Base-by-base conservation (phyloP, 345 rosid species). In the Citrus mangshanensis region DNA sequence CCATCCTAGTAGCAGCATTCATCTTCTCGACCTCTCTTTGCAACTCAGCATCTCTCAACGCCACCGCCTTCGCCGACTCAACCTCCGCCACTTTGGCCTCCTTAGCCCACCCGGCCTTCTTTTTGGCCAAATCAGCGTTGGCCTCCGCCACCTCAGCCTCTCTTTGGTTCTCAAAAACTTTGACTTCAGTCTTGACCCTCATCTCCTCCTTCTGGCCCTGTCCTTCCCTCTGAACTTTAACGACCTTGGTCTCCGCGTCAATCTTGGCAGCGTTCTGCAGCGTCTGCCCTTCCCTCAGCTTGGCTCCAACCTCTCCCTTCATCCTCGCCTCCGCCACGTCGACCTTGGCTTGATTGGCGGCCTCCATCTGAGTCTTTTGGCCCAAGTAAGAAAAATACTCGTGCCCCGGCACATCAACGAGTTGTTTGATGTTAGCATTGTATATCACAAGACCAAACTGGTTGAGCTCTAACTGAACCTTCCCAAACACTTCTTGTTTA, bases 331-430 rank as follows among this genome's bases (percentile, higher is more conserved):
- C 97, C 0, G 95, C 75, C 0, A 90, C 98, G 51, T 93, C 98
- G 19, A 94, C 77, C 76, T 51, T 91, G 0, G 96, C 95, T 42
- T 93, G 96, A 77, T 93, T 91, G 3, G 93, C 95, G 1, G 97
- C 97, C 78, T 94, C 97, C 95, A 86, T 90, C 79, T 91, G 98
- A 0, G 97, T 93, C 84, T 93, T 93, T n/a, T 91, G 93, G 13
- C 98, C 97, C 85, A 94, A 72, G 73, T 91, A 91, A 70, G 93
- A 93, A 82, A 94, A 94, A 79, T 91, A 93, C 82, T 94, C 95
- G 27, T 93, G 93, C 7, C 97, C 96, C 2, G 85, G 90, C n/a
- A 91, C 98, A 54, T 94, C 98, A 32, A 93, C 93, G 1, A 93
- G 90, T 71, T 91, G 98, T 82, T 94, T 94, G 6, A 94, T 93